Conservation (phyloP, 78 protist genomes). For the Dictyostelium capitatum region DNA sequence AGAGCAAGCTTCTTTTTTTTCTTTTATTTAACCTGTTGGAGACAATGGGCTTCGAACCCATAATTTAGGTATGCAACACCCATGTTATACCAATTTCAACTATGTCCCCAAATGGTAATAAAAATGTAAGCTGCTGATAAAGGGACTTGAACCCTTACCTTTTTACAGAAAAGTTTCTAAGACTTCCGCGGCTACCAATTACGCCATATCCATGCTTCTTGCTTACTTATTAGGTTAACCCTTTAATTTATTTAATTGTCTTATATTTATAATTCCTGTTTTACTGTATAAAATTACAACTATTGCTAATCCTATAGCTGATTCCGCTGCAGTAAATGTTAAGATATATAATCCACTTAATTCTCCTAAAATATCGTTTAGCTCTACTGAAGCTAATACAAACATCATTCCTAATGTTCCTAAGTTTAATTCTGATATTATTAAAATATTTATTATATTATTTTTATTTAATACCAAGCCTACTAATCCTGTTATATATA, state of each 20-base stretch:
- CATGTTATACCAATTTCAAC: constrained; percentile 18
- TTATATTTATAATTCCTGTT: constrained; percentile 21
- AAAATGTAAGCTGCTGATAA: not conserved
- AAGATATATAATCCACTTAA: constrained; percentile 25
- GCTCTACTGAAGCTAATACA: constrained; percentile 4
- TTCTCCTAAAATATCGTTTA: constrained; percentile 15
- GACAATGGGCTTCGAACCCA: constrained; percentile 22
- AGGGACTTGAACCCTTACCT: constrained; percentile 27
- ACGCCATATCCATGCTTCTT: not conserved
- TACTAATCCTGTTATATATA: not conserved
- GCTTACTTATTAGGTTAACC: not conserved
- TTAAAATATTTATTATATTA: constrained; percentile 39
- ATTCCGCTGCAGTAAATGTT: constrained; percentile 28
- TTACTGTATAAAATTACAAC: constrained; percentile 10
- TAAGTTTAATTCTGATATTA: constrained; percentile 11
- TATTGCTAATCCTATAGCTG: constrained; percentile 28
- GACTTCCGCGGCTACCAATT: constrained; percentile 17
- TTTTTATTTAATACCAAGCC: constrained; percentile 36
- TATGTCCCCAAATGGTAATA: not conserved
- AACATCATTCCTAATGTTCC: constrained; percentile 1
- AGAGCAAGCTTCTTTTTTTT: not conserved
- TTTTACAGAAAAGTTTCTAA: constrained; percentile 10
- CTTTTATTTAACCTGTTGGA: not conserved
- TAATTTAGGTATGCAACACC: constrained; percentile 27
- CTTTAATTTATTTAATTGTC: constrained; percentile 5